Evolutionary conservation across 805 yeast genomes (phyloP).

Genomic region (Teunomyces panamensis): DNA sequence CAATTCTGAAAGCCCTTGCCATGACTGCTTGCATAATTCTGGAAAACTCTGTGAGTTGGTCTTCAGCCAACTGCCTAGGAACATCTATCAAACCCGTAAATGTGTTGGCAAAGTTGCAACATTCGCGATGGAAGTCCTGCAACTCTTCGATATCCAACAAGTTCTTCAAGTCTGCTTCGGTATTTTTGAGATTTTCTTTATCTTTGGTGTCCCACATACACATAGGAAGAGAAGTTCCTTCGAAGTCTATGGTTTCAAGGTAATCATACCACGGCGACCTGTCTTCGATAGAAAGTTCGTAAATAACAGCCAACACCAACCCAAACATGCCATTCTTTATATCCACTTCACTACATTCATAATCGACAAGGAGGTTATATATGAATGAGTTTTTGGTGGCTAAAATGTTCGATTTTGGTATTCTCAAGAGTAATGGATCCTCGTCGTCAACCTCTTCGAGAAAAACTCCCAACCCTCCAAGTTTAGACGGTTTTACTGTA

Average conservation of each 20-base stretch:
- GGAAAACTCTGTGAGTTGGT: conserved; percentile 34
- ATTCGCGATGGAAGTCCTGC: conserved; percentile 35
- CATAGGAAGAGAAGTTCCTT: conserved; percentile 49
- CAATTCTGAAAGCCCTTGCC: conserved; percentile 80
- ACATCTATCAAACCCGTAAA: conserved; percentile 23
- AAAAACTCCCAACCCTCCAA: conserved; percentile 77
- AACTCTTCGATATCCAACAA: conserved; percentile 51
- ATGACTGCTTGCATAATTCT: conserved; percentile 60
- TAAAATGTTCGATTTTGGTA: conserved; percentile 60
- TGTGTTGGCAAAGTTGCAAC: conserved; percentile 40
- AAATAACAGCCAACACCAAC: conserved; percentile 65
- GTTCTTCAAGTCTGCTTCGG: conserved; percentile 61
- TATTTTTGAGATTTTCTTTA: conserved; percentile 48
- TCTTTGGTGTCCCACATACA: conserved; percentile 60
- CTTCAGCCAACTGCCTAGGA: conserved; percentile 36
- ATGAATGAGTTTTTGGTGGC: conserved; percentile 59
- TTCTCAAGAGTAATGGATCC: conserved; percentile 45
- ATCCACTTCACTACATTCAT: conserved; percentile 33
- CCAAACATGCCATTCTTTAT: conserved; percentile 55
- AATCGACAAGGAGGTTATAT: conserved; percentile 64
- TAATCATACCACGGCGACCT: conserved; percentile 80
- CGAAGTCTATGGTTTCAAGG: conserved; percentile 49
- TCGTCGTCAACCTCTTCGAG: conserved; percentile 36
- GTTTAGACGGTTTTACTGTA: conserved; percentile 42
- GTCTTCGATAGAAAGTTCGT: conserved; percentile 59